These are phyloP conservation scores for Quercus aquifolioides DNA, from an alignment of 306 rosid genomes.

Conservation along the genomic window DNA sequence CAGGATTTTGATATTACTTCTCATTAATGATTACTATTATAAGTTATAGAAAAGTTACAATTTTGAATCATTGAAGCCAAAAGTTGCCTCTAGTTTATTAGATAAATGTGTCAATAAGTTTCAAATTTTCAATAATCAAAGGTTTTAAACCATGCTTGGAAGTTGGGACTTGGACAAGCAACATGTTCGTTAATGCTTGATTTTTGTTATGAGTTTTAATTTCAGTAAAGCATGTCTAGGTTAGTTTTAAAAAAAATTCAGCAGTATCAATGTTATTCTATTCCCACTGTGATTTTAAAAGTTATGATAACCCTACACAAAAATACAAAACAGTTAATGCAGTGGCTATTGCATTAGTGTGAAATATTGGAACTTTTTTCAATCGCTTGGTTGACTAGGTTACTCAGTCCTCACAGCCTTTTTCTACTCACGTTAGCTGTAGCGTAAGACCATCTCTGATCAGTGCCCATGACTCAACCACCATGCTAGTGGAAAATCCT, in stretches of 20 bases:
- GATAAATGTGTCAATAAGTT: slow-evolving; percentile 11
- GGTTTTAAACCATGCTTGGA: slow-evolving; percentile 24
- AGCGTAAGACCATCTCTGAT: no score
- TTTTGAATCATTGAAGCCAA: slow-evolving; percentile 34
- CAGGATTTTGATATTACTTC: slow-evolving; percentile 27
- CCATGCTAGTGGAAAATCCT: no score
- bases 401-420: background rate
- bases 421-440: background rate
- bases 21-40: slow-evolving; percentile 22
- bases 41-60: slow-evolving; percentile 20
- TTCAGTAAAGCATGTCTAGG: no score
- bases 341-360: no score
- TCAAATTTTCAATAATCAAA: slow-evolving; percentile 1
- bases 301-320: background rate
- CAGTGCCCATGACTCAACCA: no score
- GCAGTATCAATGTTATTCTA: background rate
- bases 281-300: background rate
- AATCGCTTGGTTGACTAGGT: no score
- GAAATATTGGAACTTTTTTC: background rate
- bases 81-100: slow-evolving; percentile 22
- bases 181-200: no score
- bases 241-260: no score
- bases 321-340: background rate
- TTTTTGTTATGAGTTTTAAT: no score
- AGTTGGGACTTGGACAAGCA: slow-evolving; percentile 1